Evolutionary conservation across 164 flowering plant genomes (phyloP), one percentile per base, ranked within the genome.

Genomic region (Berberis vulgaris): DNA sequence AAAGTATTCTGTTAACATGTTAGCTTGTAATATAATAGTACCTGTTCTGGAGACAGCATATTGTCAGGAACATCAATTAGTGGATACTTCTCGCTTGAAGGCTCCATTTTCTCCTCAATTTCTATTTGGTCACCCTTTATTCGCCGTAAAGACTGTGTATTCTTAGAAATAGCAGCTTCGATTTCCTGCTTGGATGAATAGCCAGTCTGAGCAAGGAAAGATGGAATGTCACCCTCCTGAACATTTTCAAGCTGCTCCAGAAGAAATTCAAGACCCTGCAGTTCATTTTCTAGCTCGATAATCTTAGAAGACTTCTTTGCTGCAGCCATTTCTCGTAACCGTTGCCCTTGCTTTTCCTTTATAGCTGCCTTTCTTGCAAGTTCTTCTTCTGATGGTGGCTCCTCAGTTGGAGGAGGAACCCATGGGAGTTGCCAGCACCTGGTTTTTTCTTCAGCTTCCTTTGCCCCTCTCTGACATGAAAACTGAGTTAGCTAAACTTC

Each of bases 351-450:
- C 66, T 78, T 95, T 83, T 95, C 99, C 73, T 79, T 89, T 65
- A 87, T 76, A 63, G 99, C 97, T 47, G 97, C 97, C 77, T 86
- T 95, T 72, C 97, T 84, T 11, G 99, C 96, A 64, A 89, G 61
- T 79, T 94, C 97, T 77, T 91, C 99, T 72, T 83, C 97, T 10
- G 99, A 89, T 57, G 96, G 93, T 57, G 76, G 80, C 67, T 79
- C 92, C 72, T 91, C 97, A 64, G 55, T 66, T 49, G 90, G 92
- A 59, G 86, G 84, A 6, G 97, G 97, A 59, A 84, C 67, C 90
- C 93, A 91, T 7, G 96, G 94, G 43, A 91, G 92, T 74, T 95
- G 99, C 99, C 99, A 95, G 73, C 78, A 79, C 73, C 87, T 84
- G 56, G 81, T 85, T 72, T 84, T 91, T 56, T 91, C 94, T 72